phyloP scores from a whole-genome alignment of 2,329 filamentous ascomycete genomes.

The Stromatinia cepivora region DNA sequence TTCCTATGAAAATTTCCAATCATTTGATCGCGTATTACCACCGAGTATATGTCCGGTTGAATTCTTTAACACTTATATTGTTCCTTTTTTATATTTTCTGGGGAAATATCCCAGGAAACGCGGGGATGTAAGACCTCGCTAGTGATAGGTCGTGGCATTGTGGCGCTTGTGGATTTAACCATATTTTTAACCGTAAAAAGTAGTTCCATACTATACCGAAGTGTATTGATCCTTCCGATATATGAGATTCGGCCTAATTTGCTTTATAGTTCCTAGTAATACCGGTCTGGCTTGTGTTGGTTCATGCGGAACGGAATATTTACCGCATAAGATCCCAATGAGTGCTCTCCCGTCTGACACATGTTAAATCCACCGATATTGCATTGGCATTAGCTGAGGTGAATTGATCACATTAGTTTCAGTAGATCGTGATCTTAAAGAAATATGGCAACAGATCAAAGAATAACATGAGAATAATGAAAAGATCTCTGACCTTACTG shows the following conservation, averaged over 20 bases:
- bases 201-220: neutral
- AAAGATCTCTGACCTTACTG: neutral
- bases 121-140: slow-evolving; percentile 12
- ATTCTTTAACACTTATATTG: neutral
- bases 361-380: neutral
- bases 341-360: neutral
- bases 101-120: slow-evolving; percentile 6
- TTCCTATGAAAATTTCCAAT: neutral
- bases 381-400: neutral
- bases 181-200: neutral
- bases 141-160: neutral
- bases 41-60: slow-evolving; percentile 22
- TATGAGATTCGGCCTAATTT: neutral
- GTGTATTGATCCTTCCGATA: neutral
- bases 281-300: neutral
- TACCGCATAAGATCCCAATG: neutral
- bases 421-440: neutral
- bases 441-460: neutral
- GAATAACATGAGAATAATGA: neutral
- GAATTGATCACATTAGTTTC: neutral
- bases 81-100: neutral
- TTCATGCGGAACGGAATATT: neutral
- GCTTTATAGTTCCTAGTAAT: neutral
- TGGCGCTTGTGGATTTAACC: neutral
- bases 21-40: slow-evolving; percentile 24